Percentiles rank a stretch among this genome's conserved stretches.
These are phyloP conservation scores for Rosellinia necatrix DNA, from an alignment of 2,329 filamentous ascomycete genomes.

Conservation along the genomic window DNA sequence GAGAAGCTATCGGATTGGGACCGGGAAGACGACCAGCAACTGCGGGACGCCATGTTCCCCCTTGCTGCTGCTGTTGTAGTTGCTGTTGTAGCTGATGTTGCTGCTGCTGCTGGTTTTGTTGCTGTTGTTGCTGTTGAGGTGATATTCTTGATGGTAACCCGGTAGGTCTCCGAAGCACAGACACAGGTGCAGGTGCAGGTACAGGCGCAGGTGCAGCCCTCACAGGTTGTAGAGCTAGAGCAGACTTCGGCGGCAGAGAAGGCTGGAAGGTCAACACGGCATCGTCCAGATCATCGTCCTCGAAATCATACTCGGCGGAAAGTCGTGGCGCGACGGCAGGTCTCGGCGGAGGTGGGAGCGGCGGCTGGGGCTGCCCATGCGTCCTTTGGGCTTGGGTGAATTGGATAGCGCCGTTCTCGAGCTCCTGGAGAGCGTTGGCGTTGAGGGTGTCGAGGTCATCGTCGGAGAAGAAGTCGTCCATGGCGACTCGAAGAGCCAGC, in stretches of 20 bases:
- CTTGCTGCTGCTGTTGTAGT: slow-evolving; percentile 26
- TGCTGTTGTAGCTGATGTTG: not conserved
- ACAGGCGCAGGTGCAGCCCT: slow-evolving; percentile 16
- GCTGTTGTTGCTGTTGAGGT: slow-evolving; percentile 25
- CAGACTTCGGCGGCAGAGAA: slow-evolving; percentile 47
- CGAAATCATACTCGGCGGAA: slow-evolving; percentile 51
- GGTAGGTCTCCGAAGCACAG: slow-evolving; percentile 10
- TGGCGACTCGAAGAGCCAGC: slow-evolving; percentile 44
- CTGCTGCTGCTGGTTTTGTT: not conserved
- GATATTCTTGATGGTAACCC: slow-evolving; percentile 13
- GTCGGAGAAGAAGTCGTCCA: slow-evolving; percentile 67
- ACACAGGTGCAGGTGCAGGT: not conserved
- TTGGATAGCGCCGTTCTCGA: slow-evolving; percentile 67
- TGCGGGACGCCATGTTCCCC: slow-evolving; percentile 29
- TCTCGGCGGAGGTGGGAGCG: not conserved
- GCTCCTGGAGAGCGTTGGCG: slow-evolving; percentile 60
- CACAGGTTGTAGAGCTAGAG: too few species aligned
- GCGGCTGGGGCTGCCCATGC: slow-evolving; percentile 25
- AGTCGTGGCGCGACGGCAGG: slow-evolving; percentile 30
- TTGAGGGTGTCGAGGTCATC: slow-evolving; percentile 67
- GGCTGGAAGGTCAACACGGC: slow-evolving; percentile 62
- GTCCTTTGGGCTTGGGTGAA: slow-evolving; percentile 57
- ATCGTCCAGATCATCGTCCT: slow-evolving; percentile 64
- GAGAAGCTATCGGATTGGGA: slow-evolving; percentile 15
- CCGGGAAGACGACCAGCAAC: slow-evolving; percentile 31